Percentiles rank a stretch among this genome's conserved stretches.
Conservation (phyloP, 192 early-diverging fungal genomes). For the Endogone sp. region DNA sequence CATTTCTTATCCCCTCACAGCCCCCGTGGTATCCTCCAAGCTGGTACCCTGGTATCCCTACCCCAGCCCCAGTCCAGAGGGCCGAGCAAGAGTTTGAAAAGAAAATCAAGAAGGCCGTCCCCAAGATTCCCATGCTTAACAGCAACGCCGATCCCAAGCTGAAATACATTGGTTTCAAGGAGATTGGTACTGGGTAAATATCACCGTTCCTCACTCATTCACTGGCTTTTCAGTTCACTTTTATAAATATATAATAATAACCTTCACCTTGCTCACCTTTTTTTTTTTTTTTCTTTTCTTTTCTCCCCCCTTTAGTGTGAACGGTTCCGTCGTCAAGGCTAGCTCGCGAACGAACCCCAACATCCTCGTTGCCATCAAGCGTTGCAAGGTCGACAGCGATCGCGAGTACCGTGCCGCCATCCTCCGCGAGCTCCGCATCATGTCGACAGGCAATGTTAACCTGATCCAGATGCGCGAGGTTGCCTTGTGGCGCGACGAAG, state of each 20-base stretch:
- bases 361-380: conserved; percentile 30
- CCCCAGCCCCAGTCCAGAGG: conserved; percentile 27
- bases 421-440: conserved; percentile 31
- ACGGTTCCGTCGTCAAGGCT: conserved; percentile 33
- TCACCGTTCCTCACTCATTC: too few species aligned
- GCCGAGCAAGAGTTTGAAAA: conserved; percentile 30
- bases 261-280: neutral
- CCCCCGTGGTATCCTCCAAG: conserved; percentile 36
- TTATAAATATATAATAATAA: neutral
- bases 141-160: conserved; percentile 16
- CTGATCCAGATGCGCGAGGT: conserved; percentile 32
- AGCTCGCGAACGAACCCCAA: conserved; percentile 23
- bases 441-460: conserved; percentile 27
- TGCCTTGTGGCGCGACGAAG: conserved; percentile 28
- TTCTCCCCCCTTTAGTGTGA: conserved; percentile 12
- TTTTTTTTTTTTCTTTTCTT: neutral
- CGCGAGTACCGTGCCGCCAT: conserved; percentile 32
- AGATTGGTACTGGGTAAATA: conserved; percentile 25
- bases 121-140: conserved; percentile 13
- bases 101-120: conserved; percentile 22
- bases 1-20: conserved; percentile 1
- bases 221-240: neutral
- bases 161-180: conserved; percentile 26
- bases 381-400: conserved; percentile 32
- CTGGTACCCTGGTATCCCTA: conserved; percentile 23